Percentiles rank a stretch among this genome's conserved stretches.
phyloP scores from a whole-genome alignment of 23 red algal genomes.

The Gracilaria domingensis region DNA sequence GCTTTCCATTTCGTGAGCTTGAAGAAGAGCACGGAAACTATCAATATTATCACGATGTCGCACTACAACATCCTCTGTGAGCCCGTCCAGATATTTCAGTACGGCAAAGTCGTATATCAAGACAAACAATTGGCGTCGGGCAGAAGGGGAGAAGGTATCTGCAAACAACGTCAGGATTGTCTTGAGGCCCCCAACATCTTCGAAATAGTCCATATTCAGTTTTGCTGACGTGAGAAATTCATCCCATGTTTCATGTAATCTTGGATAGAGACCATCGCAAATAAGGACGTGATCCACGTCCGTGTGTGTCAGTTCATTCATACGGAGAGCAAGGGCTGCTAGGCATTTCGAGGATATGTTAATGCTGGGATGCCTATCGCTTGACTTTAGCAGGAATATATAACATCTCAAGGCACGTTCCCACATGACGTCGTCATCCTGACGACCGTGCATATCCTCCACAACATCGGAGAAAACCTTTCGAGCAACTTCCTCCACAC shows the following conservation, averaged over 20 bases:
- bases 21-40: conserved; percentile 38
- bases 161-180: conserved; percentile 57
- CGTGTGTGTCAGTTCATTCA: conserved; percentile 60
- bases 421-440: conserved; percentile 77
- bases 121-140: conserved; percentile 28
- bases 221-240: conserved; percentile 28
- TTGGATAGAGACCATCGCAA: conserved; percentile 44
- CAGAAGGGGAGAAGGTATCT: conserved; percentile 57
- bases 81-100: conserved; percentile 5
- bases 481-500: conserved; percentile 62
- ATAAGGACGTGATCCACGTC: conserved; percentile 68
- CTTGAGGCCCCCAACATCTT: conserved; percentile 62
- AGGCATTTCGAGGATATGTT: conserved; percentile 61
- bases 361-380: conserved; percentile 62
- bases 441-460: conserved; percentile 69
- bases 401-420: conserved; percentile 62
- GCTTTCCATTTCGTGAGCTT: conserved; percentile 36
- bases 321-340: conserved; percentile 59
- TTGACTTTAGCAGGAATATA: conserved; percentile 48
- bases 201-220: conserved; percentile 29
- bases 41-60: conserved; percentile 48
- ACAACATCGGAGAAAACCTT: conserved; percentile 75
- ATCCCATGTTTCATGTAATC: conserved; percentile 51
- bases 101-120: conserved; percentile 68
- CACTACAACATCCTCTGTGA: conserved; percentile 21